Evolutionary conservation across 176 grass and related monocot species (phyloP).

Genomic region (Oryza punctata): DNA sequence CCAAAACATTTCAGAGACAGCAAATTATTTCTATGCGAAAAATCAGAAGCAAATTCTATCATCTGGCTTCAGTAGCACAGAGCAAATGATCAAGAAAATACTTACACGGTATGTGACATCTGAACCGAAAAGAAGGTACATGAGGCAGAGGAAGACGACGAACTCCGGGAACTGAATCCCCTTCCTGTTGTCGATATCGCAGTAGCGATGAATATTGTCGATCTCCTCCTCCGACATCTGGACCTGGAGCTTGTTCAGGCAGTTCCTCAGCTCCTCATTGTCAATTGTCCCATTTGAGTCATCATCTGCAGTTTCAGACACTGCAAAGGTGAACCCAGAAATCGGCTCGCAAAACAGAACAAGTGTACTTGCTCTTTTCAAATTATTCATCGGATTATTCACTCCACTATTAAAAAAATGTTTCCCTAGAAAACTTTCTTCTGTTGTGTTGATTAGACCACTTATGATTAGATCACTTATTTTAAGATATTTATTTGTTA

Average conservation of each 20-base stretch:
- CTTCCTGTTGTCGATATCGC: slow-evolving; percentile 57
- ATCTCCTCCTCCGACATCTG: slow-evolving; percentile 49
- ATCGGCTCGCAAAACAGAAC: neutral
- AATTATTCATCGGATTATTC: too few species aligned
- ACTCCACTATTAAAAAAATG: too few species aligned
- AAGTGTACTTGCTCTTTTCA: neutral
- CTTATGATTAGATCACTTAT: too few species aligned
- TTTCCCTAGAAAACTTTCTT: too few species aligned
- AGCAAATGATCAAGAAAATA: neutral
- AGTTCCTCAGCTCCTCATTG: slow-evolving; percentile 53
- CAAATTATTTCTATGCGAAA: neutral
- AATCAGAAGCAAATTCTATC: too few species aligned
- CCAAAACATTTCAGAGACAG: neutral
- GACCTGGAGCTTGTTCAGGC: slow-evolving; percentile 49
- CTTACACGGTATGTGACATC: slow-evolving; percentile 51
- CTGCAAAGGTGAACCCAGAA: neutral
- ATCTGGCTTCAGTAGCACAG: too few species aligned
- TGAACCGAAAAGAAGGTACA: slow-evolving; percentile 53
- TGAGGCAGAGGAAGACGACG: slow-evolving; percentile 70
- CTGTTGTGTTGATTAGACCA: too few species aligned
- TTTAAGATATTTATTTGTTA: too few species aligned
- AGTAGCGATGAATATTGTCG: slow-evolving; percentile 54
- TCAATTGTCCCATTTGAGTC: slow-evolving; percentile 69
- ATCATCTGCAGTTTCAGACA: slow-evolving; percentile 43
- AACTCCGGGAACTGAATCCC: slow-evolving; percentile 75